A percentile compares a stretch with the other conserved stretches of the same genome.
Conservation (phyloP, 163 green algal genomes). For the Volvox carteri region DNA sequence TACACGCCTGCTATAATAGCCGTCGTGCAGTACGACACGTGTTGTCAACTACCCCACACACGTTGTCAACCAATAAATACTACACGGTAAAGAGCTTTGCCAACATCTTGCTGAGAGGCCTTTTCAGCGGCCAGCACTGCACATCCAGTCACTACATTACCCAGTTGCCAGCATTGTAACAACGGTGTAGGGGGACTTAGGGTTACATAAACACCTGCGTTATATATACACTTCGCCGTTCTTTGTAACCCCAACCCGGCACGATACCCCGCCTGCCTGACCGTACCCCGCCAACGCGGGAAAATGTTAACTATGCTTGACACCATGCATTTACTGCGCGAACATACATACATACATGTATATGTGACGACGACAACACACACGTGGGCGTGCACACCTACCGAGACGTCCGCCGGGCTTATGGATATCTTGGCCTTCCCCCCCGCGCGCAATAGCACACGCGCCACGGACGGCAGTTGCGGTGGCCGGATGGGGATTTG, state of each 20-base stretch:
- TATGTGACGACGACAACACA: not conserved
- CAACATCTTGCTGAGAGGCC: not conserved
- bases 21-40: not conserved
- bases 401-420: not conserved
- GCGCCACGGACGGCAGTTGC: not conserved
- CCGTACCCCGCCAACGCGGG: too few relatives aligned
- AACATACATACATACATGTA: not conserved
- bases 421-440: not conserved
- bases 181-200: too few relatives aligned
- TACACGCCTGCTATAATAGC: not conserved
- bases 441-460: not conserved
- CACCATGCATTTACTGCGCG: not conserved
- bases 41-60: not conserved
- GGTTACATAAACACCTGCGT: not conserved
- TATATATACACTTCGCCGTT: too few relatives aligned
- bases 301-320: not conserved
- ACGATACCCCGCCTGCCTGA: too few relatives aligned
- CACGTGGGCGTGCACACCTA: not conserved
- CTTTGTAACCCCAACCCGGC: too few relatives aligned
- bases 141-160: not conserved
- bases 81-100: too few relatives aligned
- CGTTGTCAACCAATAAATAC: not conserved
- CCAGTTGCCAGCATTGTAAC: not conserved
- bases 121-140: too few relatives aligned
- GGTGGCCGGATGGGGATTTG: constrained; percentile 5